Evolutionary conservation across 1,139 yeast species (phyloP).

Genomic region (Suhomyces atakaporum): DNA sequence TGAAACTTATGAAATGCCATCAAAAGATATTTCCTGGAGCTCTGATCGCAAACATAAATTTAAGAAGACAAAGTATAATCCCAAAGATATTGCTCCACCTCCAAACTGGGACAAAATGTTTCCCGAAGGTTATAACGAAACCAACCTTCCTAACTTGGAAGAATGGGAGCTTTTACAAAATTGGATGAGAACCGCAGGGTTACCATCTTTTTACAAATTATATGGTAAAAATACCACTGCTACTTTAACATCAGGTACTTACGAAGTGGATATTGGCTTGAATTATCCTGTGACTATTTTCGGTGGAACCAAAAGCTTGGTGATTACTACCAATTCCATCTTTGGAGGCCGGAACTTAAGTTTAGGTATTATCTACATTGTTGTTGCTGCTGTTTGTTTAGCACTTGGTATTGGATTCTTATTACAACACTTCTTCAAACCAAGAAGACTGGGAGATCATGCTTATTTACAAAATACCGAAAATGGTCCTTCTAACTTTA

Average conservation of each 20-base stretch:
- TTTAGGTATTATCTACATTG: constrained; percentile 64
- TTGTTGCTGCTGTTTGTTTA: constrained; percentile 58
- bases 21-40: constrained; percentile 66
- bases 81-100: constrained; percentile 71
- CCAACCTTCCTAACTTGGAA: constrained; percentile 62
- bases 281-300: constrained; percentile 70
- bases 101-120: constrained; percentile 68
- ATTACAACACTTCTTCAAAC: constrained; percentile 49
- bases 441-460: constrained; percentile 49
- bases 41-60: constrained; percentile 57
- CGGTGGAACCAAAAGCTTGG: constrained; percentile 71
- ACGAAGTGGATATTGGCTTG: constrained; percentile 57
- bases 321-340: constrained; percentile 64
- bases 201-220: constrained; percentile 67
- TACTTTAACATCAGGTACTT: constrained; percentile 56
- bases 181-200: constrained; percentile 86
- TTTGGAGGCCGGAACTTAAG: constrained; percentile 73
- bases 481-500: constrained; percentile 14
- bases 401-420: constrained; percentile 50
- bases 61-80: constrained; percentile 58
- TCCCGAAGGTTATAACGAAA: constrained; percentile 71
- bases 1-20: constrained; percentile 51
- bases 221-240: constrained; percentile 58
- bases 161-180: constrained; percentile 54
- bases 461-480: constrained; percentile 36